Conservation (phyloP, 2,329 filamentous ascomycete species). For the Drechmeria coniospora region DNA sequence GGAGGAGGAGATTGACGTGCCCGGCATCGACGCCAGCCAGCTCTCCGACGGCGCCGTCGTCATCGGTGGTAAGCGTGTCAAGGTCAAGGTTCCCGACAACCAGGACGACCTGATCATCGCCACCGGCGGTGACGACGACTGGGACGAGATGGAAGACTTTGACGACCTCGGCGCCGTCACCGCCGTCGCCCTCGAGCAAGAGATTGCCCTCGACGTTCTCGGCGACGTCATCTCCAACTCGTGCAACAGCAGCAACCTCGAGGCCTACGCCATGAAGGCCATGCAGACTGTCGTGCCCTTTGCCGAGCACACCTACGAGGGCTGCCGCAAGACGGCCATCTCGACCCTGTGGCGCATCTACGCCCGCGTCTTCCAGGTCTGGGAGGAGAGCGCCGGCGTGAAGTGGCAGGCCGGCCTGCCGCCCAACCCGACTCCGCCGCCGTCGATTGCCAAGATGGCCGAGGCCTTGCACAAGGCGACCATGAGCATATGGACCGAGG, state of each 20-base stretch:
- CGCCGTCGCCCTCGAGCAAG: constrained; percentile 86
- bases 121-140: constrained; percentile 36
- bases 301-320: constrained; percentile 80
- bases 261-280: constrained; percentile 79
- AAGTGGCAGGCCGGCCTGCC: constrained; percentile 89
- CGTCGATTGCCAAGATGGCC: constrained; percentile 70
- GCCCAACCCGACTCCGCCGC: constrained; percentile 61
- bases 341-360: constrained; percentile 89
- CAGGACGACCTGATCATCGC: constrained; percentile 39
- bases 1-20: constrained; percentile 72
- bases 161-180: constrained; percentile 77
- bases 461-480: constrained; percentile 76
- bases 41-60: constrained; percentile 64
- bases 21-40: constrained; percentile 38
- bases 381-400: constrained; percentile 55
- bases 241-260: constrained; percentile 53
- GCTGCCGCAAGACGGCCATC: constrained; percentile 81
- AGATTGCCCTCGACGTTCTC: constrained; percentile 88
- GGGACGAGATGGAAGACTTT: constrained; percentile 58
- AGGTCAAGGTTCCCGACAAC: constrained; percentile 46
- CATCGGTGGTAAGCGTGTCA: constrained; percentile 72
- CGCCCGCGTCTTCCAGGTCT: constrained; percentile 75
- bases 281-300: constrained; percentile 69
- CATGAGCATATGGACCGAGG: constrained; percentile 72
- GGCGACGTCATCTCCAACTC: constrained; percentile 85